Evolutionary conservation across 1,284 basidiomycete species (phyloP).

Genomic region (Naganishia liquefaciens): DNA sequence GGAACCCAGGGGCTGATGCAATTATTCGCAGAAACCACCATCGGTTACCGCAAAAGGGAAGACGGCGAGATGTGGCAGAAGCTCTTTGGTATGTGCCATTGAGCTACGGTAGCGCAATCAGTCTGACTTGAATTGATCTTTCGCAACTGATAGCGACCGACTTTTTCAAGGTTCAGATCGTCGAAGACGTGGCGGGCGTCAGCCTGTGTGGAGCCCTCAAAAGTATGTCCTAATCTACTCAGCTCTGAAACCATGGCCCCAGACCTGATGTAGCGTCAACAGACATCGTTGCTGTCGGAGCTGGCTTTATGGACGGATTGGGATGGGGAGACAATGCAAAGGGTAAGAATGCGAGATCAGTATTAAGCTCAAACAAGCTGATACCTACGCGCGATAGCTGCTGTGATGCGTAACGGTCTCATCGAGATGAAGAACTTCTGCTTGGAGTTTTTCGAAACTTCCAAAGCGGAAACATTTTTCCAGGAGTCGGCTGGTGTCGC

Average conservation of each 20-base stretch:
- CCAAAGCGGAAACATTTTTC: constrained; percentile 59
- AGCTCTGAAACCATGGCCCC: no score
- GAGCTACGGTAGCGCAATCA: background rate
- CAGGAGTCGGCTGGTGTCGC: constrained; percentile 60
- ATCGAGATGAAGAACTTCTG: constrained; percentile 58
- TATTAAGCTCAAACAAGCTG: background rate
- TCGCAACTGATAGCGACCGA: constrained; percentile 45
- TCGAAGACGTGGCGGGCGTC: constrained; percentile 62
- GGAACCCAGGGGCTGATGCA: constrained; percentile 14
- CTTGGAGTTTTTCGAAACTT: constrained; percentile 59
- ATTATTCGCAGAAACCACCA: constrained; percentile 57
- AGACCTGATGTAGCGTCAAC: background rate
- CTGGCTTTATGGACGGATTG: constrained; percentile 61
- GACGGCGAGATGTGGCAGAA: constrained; percentile 57
- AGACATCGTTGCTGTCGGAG: constrained; percentile 60
- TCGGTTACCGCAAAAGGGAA: constrained; percentile 57
- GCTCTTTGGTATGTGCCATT: constrained; percentile 51
- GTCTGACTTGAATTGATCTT: background rate
- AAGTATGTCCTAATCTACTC: constrained; percentile 40
- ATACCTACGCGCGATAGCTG: constrained; percentile 45
- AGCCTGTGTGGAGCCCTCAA: constrained; percentile 62
- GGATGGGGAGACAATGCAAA: constrained; percentile 63
- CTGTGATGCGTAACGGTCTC: constrained; percentile 61
- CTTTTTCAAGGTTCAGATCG: constrained; percentile 59
- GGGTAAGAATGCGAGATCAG: constrained; percentile 43